A percentile compares a stretch with the other conserved stretches of the same genome.
These are phyloP conservation scores for Phoma sp. DNA, from an alignment of 2,329 filamentous ascomycete genomes.

Conservation along the genomic window DNA sequence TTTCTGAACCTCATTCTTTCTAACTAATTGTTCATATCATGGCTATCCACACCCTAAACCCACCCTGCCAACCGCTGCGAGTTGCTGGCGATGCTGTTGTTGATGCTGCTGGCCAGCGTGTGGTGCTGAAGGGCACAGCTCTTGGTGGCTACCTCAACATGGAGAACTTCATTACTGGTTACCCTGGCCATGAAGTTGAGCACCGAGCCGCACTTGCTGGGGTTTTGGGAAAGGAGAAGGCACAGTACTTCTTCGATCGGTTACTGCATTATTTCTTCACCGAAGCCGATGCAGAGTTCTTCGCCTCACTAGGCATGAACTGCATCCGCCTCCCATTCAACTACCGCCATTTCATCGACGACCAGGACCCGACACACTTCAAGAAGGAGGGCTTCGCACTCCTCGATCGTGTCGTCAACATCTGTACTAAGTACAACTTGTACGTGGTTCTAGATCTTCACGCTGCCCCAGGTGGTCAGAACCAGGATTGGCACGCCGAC, in stretches of 20 bases:
- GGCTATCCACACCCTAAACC: background rate
- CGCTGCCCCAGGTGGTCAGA: slow-evolving; percentile 25
- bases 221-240: slow-evolving; percentile 22
- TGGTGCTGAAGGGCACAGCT: slow-evolving; percentile 26
- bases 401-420: slow-evolving; percentile 4
- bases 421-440: slow-evolving; percentile 16
- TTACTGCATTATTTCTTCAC: slow-evolving; percentile 28
- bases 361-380: slow-evolving; percentile 7
- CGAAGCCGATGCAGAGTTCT: slow-evolving; percentile 21
- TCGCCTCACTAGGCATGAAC: slow-evolving; percentile 19
- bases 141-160: slow-evolving; percentile 27
- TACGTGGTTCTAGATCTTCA: slow-evolving; percentile 27
- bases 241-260: slow-evolving; percentile 23
- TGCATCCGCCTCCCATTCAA: slow-evolving; percentile 15
- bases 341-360: slow-evolving; percentile 15
- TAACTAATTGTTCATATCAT: background rate
- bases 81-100: slow-evolving; percentile 21
- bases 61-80: slow-evolving; percentile 7
- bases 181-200: slow-evolving; percentile 23
- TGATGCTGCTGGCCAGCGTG: slow-evolving; percentile 11
- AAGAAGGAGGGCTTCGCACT: slow-evolving; percentile 9
- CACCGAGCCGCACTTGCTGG: slow-evolving; percentile 14
- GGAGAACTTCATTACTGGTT: slow-evolving; percentile 30
- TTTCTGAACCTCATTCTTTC: background rate
- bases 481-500: slow-evolving; percentile 27